These are phyloP conservation scores for Scutellaria minor DNA, from an alignment of 257 asterid species.

Conservation along the genomic window DNA sequence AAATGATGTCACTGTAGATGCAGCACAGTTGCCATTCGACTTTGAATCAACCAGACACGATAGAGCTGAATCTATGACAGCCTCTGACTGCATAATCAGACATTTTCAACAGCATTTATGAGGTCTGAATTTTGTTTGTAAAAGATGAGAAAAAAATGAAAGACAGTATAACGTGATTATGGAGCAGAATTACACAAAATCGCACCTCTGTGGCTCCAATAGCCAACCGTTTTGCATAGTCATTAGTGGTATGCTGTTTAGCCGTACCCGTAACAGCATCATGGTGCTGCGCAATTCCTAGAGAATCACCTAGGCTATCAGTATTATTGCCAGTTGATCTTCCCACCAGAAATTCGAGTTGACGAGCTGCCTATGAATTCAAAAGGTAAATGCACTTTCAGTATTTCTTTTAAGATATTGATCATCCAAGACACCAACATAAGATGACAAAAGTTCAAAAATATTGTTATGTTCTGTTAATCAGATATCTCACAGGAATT, in stretches of 20 bases:
- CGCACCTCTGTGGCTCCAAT: constrained; percentile 77
- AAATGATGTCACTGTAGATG: constrained; percentile 48
- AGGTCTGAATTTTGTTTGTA: not conserved
- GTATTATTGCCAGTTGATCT: constrained; percentile 55
- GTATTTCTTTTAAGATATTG: not conserved
- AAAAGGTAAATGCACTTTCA: not conserved
- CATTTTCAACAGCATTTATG: constrained; percentile 3
- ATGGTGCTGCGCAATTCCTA: constrained; percentile 86
- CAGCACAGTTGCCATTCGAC: constrained; percentile 46
- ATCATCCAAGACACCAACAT: constrained; percentile 2
- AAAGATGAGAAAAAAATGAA: not conserved
- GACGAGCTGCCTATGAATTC: constrained; percentile 75
- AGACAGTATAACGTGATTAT: constrained; percentile 3
- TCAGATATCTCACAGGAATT: no score
- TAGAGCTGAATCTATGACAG: constrained; percentile 63
- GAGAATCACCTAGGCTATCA: constrained; percentile 68
- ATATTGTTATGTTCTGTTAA: not conserved
- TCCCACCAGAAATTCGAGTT: constrained; percentile 73
- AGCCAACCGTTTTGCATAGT: constrained; percentile 85
- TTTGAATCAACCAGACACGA: constrained; percentile 65
- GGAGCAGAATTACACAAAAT: not conserved
- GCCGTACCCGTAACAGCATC: constrained; percentile 91
- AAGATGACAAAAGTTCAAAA: not conserved
- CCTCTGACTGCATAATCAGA: constrained; percentile 59
- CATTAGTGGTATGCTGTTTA: constrained; percentile 84